Evolutionary conservation across 495 filamentous ascomycete species (phyloP), one percentile per base, ranked within the genome.

Genomic region (Penicillium argentinense): DNA sequence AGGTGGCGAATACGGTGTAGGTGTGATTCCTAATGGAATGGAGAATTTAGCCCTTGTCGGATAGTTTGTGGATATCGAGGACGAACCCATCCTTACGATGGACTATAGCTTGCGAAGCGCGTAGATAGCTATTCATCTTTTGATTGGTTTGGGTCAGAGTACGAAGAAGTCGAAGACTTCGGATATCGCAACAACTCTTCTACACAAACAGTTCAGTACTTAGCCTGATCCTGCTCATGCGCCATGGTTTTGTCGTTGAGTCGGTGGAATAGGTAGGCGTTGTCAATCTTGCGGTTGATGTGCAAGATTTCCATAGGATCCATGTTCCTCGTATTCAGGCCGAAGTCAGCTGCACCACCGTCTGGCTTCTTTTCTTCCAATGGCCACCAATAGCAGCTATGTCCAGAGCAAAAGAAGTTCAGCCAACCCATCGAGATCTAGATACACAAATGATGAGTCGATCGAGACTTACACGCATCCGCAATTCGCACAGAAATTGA

Each of bases 401-500:
- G 12, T 37, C 36, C 19, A 34, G 19, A 19, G n/a, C n/a, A 14
- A 9, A 24, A 34, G 1, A 22, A 34, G 14, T 49, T 49, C 14
- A 49, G 46, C 19, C 28, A 38, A 42, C 8, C 13, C 16, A 42
- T 42, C 28, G 4, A 27, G 16, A 42, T 49, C 21, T n/a, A n/a
- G n/a, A n/a, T n/a, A n/a, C 28, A 49, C n/a, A 42, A 42, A 37
- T 18, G 2, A 42, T n/a, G 16, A 34, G 28, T 18, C 13, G 21
- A 49, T 26, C 19, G 16, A 42, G 38, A 49, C 46, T 49, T 42
- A 49, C 46, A 49, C 28, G 38, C 46, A 49, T 25, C 46, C 46
- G 28, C 46, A 49, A 37, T 49, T 42, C 38, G 18, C 28, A 32
- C 46, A 49, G 46, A 42, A 49, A 49, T 49, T 42, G 29, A 49